phyloP scores from a whole-genome alignment of 1,284 basidiomycete species.

The Pisolithus thermaeus region DNA sequence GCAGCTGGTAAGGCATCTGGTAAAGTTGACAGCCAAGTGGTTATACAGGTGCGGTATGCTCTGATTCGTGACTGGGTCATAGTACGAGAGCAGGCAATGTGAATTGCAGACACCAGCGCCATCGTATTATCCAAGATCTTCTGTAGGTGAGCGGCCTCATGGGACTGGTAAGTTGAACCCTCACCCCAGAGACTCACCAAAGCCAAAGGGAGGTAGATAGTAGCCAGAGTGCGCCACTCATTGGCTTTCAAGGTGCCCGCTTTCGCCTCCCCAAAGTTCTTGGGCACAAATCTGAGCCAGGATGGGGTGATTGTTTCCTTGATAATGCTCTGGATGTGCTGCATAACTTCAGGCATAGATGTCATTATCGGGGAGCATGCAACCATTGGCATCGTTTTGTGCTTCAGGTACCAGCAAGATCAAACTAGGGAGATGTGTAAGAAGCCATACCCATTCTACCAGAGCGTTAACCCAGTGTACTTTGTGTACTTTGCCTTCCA shows the following conservation, averaged over 20 bases:
- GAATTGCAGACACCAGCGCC: constrained; percentile 7
- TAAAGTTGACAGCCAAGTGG: neutral
- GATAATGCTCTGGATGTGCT: neutral
- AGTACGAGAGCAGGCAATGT: constrained; percentile 7
- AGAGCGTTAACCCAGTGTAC: neutral
- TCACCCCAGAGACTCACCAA: constrained; percentile 13
- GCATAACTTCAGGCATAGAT: neutral
- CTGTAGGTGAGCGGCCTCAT: neutral
- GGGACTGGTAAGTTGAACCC: neutral
- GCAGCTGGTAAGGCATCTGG: neutral
- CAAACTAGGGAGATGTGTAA: neutral
- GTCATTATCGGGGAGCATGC: neutral
- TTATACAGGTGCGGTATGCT: neutral
- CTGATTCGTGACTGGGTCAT: constrained; percentile 1
- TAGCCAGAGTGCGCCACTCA: constrained; percentile 27
- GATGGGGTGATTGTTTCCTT: neutral
- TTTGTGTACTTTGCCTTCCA: neutral
- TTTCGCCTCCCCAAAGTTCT: constrained; percentile 23
- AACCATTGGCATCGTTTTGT: neutral
- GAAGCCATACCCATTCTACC: neutral
- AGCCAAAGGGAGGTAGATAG: constrained; percentile 28
- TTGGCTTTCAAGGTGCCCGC: constrained; percentile 29
- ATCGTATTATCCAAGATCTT: constrained; percentile 8
- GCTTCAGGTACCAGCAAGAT: neutral
- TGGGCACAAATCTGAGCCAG: constrained; percentile 17